Base-by-base conservation (phyloP, 2,329 filamentous ascomycete genomes). In the Aspergillus sp. region DNA sequence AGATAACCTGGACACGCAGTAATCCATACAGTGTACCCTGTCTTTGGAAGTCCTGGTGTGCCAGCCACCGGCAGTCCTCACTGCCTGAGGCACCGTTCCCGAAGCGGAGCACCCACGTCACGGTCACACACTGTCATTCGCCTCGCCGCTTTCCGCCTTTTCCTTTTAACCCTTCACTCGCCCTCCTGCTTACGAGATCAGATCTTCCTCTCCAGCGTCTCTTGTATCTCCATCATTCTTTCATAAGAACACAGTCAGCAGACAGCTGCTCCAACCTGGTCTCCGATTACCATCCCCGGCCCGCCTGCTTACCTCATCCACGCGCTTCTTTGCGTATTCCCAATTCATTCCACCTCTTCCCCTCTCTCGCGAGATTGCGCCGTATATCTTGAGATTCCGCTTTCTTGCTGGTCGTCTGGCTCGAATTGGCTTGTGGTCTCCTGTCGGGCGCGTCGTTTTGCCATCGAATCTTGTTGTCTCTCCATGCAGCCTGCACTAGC, bases 401-500 rank as follows among this genome's bases (percentile, higher is more conserved):
- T 42, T 17, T 17, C 41, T 17, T 42, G 50, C 40, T 50, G 52
- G 30, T 46, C 47, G 47, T 50, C 52, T 51, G 33, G 40, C 47
- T 51, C 46, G 57, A 64, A 66, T 67, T 60, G 60, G 61, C 56
- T 27, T 24, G 40, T 56, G 47, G 30, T 49, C 49, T 58, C 51
- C 46, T 44, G 57, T 48, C 54, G 50, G 61, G 57, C 61, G 58
- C 63, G 61, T 66, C 58, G 42, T 62, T 55, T 60, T 52, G 54
- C 60, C 54, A 56, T 63, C 52, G 44, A 54, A 39, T 51, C 48
- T 42, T 47, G 55, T 49, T 52, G 60, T 48, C 41, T 47, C 63
- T 64, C 57, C 61, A 78, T 78, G 77, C 78, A 80, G 67, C 76
- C 76, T 64, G 72, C 76, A 66, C 70, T 80, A 68, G 77, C 77